These are phyloP conservation scores for Sorghum bicolor DNA, from an alignment of 176 grass and related monocot species.

Conservation along the genomic window DNA sequence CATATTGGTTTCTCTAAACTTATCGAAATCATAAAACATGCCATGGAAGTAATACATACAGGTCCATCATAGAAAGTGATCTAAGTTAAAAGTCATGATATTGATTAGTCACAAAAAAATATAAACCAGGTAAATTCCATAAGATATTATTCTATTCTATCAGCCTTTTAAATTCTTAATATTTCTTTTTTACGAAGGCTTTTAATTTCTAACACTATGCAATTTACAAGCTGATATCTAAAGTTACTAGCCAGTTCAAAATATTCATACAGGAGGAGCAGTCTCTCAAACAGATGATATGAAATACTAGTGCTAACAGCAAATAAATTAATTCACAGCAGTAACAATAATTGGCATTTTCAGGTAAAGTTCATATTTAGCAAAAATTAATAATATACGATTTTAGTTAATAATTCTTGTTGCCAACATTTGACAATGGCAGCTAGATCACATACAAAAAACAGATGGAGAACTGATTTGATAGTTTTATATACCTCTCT, in stretches of 20 bases:
- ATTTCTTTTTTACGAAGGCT: background rate
- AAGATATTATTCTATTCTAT: background rate
- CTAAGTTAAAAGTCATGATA: background rate
- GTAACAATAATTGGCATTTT: background rate
- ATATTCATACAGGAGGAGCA: background rate
- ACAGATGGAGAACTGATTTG: background rate
- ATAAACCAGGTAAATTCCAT: background rate
- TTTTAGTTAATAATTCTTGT: background rate
- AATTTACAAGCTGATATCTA: background rate
- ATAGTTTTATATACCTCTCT: conserved; percentile 66
- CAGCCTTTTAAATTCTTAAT: background rate
- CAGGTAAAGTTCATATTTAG: background rate
- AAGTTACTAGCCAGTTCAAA: conserved; percentile 22
- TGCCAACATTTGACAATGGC: background rate
- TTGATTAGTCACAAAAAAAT: background rate
- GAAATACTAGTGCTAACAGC: background rate
- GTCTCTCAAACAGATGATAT: background rate
- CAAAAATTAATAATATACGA: background rate
- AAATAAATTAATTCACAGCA: background rate
- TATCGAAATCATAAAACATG: background rate
- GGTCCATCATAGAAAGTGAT: background rate
- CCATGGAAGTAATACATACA: background rate
- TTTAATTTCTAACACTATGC: background rate
- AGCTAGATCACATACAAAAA: conserved; percentile 3
- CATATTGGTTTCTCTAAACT: background rate